Evolutionary conservation across 176 grass and related monocot species (phyloP), one percentile per base, ranked within the genome.

Genomic region (Oryza meyeriana): DNA sequence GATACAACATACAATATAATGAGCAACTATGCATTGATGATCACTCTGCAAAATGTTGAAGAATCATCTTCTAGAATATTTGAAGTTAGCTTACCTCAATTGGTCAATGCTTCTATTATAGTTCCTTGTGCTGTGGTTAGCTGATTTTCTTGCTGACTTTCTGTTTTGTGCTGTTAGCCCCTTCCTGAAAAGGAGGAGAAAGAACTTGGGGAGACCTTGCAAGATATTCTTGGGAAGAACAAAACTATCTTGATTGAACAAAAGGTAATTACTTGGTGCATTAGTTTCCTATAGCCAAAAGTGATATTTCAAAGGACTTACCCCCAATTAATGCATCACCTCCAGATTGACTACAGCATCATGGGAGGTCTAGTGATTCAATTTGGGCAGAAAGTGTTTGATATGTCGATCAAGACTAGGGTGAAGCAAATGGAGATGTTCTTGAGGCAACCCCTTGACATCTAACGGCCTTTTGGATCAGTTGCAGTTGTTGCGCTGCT

Each of bases 341-440:
- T 77, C 63, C 83, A 99, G 96, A 91, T 99, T 76, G 93, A 99
- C 81, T 76, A 94, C 70, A 88, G 77, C 61, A 95, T 95, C 79
- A 86, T 95, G 81, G 96, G 96, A 80, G 96, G 96, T 58, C 74
- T 99, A 29, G 87, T 99, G 82, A 84, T 99, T 66, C 87, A 99
- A 77, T 95, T 95, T 13, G 76, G 68, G 2, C 88, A 94, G 77
- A 95, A 78, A 83, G 93, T 99, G 27, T 88, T 99, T 24, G 93
- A 99, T 65, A 92, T 95, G 87, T 99, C 96, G 12, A 99, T 99
- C 79, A 99, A 52, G 89, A 95, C 93, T 9, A 93, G 91, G 86
- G 96, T 87, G 1, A 99, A 90, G 82, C 96, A 99, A 84, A 99
- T 99, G 96, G 96, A 99, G 80, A 48, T 83, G 0, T 80, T 86